Percentiles rank a stretch among this genome's conserved stretches.
phyloP scores from a whole-genome alignment of 208 protist genomes.

The Wallacemonas sp. region DNA sequence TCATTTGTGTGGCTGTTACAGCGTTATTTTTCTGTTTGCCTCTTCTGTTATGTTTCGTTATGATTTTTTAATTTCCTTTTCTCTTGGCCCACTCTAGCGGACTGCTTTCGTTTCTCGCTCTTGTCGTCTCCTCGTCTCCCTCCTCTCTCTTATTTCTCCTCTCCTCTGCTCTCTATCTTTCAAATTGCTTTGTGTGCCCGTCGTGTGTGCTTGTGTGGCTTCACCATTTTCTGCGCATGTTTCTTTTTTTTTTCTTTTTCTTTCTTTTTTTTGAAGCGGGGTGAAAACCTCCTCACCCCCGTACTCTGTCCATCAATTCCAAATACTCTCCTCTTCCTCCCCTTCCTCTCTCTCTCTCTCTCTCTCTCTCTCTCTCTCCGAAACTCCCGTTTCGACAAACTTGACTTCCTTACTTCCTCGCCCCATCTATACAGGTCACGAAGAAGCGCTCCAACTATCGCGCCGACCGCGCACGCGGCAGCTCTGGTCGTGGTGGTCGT shows the following conservation, averaged over 20 bases:
- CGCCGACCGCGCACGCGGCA: conserved; percentile 46
- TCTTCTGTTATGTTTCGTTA: conserved; percentile 22
- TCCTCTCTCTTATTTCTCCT: not conserved
- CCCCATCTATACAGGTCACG: conserved; percentile 75
- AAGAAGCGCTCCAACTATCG: conserved; percentile 77
- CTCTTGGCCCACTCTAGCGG: too few relatives aligned
- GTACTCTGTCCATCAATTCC: not conserved
- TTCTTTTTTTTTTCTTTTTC: conserved; percentile 9
- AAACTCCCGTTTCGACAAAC: too few relatives aligned
- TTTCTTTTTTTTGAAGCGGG: conserved; percentile 5
- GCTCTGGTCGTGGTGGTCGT: conserved; percentile 39
- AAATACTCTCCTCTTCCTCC: conserved; percentile 19
- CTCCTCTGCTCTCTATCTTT: too few relatives aligned
- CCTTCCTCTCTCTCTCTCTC: conserved; percentile 11
- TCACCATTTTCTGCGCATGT: not conserved
- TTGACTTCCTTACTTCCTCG: too few relatives aligned
- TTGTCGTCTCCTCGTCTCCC: conserved; percentile 8
- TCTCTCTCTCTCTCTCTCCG: conserved; percentile 1
- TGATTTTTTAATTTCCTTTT: conserved; percentile 16
- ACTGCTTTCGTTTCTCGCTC: conserved; percentile 13
- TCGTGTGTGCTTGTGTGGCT: not conserved
- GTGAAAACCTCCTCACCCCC: conserved; percentile 2
- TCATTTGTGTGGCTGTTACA: too few relatives aligned
- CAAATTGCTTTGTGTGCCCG: not conserved
- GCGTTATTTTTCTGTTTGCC: conserved; percentile 17